Evolutionary conservation across 2,329 filamentous ascomycete species (phyloP).

Genomic region (Sporothrix variecibatus): DNA sequence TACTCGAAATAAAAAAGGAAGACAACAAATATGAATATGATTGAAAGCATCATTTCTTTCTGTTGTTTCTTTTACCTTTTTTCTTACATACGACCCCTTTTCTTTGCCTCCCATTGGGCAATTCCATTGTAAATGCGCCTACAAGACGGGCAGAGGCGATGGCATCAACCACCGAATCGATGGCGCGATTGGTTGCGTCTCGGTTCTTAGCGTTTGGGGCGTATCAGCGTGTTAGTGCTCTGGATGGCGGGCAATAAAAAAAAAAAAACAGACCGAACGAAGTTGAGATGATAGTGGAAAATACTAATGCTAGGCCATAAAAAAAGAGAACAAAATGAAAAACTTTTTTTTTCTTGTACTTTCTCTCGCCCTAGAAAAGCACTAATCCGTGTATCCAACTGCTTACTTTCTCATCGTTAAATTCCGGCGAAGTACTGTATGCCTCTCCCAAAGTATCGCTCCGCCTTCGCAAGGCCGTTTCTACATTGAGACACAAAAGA

Average conservation of each 20-base stretch:
- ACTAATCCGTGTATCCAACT: background rate
- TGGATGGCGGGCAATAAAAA: constrained; percentile 3
- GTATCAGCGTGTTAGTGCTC: background rate
- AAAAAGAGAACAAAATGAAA: background rate
- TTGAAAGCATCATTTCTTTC: background rate
- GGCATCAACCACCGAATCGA: constrained; percentile 36
- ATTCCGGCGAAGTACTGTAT: background rate
- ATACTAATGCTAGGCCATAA: background rate
- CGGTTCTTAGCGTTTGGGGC: background rate
- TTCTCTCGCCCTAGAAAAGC: background rate
- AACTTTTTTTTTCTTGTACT: background rate
- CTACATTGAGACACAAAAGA: constrained; percentile 1
- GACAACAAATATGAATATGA: background rate
- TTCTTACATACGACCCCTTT: background rate
- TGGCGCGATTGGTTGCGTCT: constrained; percentile 36
- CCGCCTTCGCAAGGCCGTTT: background rate
- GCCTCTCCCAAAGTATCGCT: background rate
- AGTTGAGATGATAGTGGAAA: background rate
- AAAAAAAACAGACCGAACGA: background rate
- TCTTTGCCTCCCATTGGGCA: background rate
- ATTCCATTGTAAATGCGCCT: background rate
- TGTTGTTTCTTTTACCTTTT: background rate
- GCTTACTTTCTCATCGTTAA: background rate
- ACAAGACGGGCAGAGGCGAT: constrained; percentile 22
- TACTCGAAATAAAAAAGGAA: background rate